Evolutionary conservation across 2,329 filamentous ascomycete species (phyloP).

Genomic region (Ustulina deusta): DNA sequence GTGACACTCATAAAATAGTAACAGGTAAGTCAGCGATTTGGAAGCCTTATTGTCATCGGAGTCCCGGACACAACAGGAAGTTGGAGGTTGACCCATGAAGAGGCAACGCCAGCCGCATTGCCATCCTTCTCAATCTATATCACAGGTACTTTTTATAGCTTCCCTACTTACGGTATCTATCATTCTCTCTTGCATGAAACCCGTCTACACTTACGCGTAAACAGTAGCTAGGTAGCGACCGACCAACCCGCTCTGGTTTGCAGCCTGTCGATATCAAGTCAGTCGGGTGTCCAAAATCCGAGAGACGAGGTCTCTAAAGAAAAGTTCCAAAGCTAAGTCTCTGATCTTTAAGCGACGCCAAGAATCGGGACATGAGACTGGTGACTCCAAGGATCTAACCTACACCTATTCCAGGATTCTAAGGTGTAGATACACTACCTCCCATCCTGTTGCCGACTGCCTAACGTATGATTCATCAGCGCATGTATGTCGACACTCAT

Average conservation of each 20-base stretch:
- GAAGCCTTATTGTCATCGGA: conserved; percentile 29
- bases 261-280: not conserved
- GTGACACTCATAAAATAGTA: conserved; percentile 2
- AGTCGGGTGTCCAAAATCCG: not conserved
- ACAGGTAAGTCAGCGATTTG: conserved; percentile 21
- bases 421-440: no score
- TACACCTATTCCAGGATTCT: no score
- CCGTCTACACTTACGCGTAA: conserved; percentile 5
- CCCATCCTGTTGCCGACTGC: not conserved
- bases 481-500: conserved; percentile 17
- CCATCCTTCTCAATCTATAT: conserved; percentile 4
- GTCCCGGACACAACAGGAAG: conserved; percentile 34
- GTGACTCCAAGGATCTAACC: not conserved
- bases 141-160: conserved; percentile 12
- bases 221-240: not conserved
- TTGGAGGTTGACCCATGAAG: conserved; percentile 21
- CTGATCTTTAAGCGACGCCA: not conserved
- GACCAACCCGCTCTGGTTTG: not conserved
- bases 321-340: not conserved
- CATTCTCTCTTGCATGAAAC: conserved; percentile 15
- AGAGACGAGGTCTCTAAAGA: not conserved
- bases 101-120: conserved; percentile 13
- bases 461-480: conserved; percentile 27
- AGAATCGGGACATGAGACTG: conserved; percentile 1
- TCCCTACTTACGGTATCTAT: not conserved